phyloP scores from a whole-genome alignment of 805 yeast genomes.

The Kockiozyma suomiensis region DNA sequence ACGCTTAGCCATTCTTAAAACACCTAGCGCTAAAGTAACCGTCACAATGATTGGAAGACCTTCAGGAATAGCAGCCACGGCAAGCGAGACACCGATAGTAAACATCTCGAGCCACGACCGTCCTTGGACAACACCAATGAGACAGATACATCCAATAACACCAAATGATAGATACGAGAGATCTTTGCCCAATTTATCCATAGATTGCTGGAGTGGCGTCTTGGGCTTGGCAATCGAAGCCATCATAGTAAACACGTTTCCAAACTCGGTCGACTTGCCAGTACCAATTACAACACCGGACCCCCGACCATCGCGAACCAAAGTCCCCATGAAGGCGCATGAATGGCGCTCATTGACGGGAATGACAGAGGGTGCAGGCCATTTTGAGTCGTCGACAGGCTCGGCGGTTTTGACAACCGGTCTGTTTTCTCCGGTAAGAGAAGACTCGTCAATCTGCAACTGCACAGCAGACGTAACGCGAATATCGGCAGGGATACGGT shows the following conservation, averaged over 20 bases:
- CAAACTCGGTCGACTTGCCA: constrained; percentile 87
- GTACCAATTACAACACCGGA: constrained; percentile 91
- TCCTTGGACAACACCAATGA: constrained; percentile 89
- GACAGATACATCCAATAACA: constrained; percentile 87
- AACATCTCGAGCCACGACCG: constrained; percentile 97
- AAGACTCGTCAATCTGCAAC: constrained; percentile 86
- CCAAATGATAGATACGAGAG: constrained; percentile 80
- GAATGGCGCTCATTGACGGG: constrained; percentile 70
- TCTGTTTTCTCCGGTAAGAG: constrained; percentile 90
- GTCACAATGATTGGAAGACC: constrained; percentile 98
- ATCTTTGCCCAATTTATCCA: constrained; percentile 95
- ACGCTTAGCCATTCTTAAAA: constrained; percentile 90
- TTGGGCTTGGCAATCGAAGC: constrained; percentile 93
- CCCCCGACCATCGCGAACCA: constrained; percentile 96
- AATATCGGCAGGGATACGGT: constrained; percentile 93
- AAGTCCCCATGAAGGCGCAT: constrained; percentile 95
- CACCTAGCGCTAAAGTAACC: constrained; percentile 95
- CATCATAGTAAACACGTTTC: constrained; percentile 95
- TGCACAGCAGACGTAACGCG: constrained; percentile 79
- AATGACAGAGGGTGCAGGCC: constrained; percentile 36
- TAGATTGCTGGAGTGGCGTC: constrained; percentile 91
- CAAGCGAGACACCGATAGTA: constrained; percentile 93
- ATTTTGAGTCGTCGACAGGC: constrained; percentile 43
- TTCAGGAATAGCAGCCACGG: constrained; percentile 99
- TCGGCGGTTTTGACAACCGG: constrained; percentile 73